Evolutionary conservation across 805 yeast species (phyloP).

Genomic region (Ogataea siamensis): DNA sequence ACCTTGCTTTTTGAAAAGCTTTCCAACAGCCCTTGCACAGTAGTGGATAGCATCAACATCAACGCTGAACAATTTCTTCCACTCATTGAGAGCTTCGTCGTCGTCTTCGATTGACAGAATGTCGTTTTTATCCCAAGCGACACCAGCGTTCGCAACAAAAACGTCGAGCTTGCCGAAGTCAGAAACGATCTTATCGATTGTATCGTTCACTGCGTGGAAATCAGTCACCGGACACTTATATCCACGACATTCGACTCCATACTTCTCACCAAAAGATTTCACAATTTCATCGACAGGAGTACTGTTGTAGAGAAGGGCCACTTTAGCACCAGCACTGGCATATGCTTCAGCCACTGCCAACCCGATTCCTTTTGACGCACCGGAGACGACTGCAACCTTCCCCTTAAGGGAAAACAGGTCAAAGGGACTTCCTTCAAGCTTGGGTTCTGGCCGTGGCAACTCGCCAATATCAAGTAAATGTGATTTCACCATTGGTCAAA

Average conservation of each 20-base stretch:
- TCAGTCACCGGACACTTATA: constrained; percentile 59
- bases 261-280: constrained; percentile 49
- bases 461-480: constrained; percentile 28
- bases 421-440: constrained; percentile 48
- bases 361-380: constrained; percentile 85
- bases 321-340: constrained; percentile 86
- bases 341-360: constrained; percentile 76
- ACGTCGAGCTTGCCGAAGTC: constrained; percentile 83
- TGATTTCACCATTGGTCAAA: constrained; percentile 9
- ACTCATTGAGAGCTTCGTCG: constrained; percentile 51
- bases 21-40: constrained; percentile 73
- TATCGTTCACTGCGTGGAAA: constrained; percentile 45
- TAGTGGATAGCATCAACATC: constrained; percentile 81
- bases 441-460: constrained; percentile 55
- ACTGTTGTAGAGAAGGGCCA: constrained; percentile 66
- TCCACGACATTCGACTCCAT: constrained; percentile 62
- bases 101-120: constrained; percentile 40
- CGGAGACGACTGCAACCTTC: constrained; percentile 81
- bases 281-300: constrained; percentile 66
- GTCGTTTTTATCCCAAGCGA: constrained; percentile 73
- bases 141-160: constrained; percentile 88
- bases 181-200: constrained; percentile 47
- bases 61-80: constrained; percentile 70
- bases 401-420: constrained; percentile 77
- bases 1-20: constrained; percentile 68